Percentiles rank a stretch among this genome's conserved stretches.
Evolutionary conservation across 306 rosid species (phyloP).

Genomic region (Lithocarpus polystachyus): DNA sequence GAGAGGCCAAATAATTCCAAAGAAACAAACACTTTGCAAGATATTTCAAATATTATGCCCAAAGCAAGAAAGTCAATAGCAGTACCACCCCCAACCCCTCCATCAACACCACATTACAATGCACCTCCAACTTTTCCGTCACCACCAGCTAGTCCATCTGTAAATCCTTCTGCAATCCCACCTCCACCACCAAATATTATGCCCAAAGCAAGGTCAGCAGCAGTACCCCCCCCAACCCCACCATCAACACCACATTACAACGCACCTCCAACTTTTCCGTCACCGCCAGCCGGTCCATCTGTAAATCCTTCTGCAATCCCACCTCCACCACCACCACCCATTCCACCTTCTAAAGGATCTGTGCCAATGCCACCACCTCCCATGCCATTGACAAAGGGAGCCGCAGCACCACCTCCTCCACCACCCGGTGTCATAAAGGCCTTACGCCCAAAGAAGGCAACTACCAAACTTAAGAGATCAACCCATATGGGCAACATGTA

Average conservation of each 20-base stretch:
- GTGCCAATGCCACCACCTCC: background rate
- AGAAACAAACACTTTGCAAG: background rate
- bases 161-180: background rate
- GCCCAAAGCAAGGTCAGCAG: background rate
- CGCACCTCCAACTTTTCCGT: background rate
- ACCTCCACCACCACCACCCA: slow-evolving; percentile 1
- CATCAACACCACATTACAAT: background rate
- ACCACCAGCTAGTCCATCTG: background rate
- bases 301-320: background rate
- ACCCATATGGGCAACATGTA: slow-evolving; percentile 40
- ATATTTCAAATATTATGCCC: background rate
- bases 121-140: background rate
- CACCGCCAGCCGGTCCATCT: background rate
- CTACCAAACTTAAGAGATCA: slow-evolving; percentile 39
- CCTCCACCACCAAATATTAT: background rate
- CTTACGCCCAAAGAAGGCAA: slow-evolving; percentile 26
- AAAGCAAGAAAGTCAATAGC: background rate
- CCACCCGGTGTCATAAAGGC: slow-evolving; percentile 12
- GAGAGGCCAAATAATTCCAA: slow-evolving; percentile 4
- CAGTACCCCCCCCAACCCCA: slow-evolving; percentile 1
- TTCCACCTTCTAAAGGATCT: slow-evolving; percentile 5
- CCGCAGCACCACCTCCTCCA: slow-evolving; percentile 31
- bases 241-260: background rate
- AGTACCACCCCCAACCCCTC: slow-evolving; percentile 3
- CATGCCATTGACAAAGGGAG: background rate